These are phyloP conservation scores for Smallanthus sonchifolius DNA, from an alignment of 129 eudicot genomes.

Conservation along the genomic window DNA sequence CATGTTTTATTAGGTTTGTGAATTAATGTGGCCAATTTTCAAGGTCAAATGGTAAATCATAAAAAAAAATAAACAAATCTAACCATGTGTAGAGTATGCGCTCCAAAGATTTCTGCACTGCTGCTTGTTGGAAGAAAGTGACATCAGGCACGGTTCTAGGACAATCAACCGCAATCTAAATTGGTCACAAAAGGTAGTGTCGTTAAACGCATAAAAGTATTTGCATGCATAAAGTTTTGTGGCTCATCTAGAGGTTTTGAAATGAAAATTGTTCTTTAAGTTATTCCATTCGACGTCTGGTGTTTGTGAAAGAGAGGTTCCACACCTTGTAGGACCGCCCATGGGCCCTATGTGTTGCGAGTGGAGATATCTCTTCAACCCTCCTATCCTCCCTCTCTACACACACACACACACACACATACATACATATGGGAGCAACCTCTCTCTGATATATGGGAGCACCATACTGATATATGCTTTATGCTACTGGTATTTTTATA, in stretches of 20 bases:
- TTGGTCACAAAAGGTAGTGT: constrained; percentile 8
- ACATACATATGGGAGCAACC: not conserved
- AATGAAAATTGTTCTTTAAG: not conserved
- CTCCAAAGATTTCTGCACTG: constrained; percentile 91
- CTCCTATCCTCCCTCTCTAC: not conserved
- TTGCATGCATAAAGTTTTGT: not conserved
- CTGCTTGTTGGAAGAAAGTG: constrained; percentile 82
- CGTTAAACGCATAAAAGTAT: not conserved
- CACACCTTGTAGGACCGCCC: not conserved
- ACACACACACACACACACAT: not conserved
- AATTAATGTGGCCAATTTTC: not conserved
- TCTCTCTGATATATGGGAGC: too few species aligned
- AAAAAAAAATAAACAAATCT: constrained; percentile 27
- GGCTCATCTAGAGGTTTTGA: not conserved
- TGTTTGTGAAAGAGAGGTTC: not conserved
- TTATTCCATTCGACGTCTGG: not conserved
- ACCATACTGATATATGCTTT: too few species aligned
- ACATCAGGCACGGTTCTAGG: constrained; percentile 98
- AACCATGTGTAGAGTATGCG: constrained; percentile 94
- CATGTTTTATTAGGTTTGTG: not conserved
- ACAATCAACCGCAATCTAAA: constrained; percentile 93
- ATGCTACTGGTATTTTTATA: too few species aligned
- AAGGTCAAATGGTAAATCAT: not conserved
- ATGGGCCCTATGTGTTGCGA: not conserved
- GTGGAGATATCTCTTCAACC: not conserved